Conservation (phyloP, 140 eudicot species). For the Ambrosia hybrid region DNA sequence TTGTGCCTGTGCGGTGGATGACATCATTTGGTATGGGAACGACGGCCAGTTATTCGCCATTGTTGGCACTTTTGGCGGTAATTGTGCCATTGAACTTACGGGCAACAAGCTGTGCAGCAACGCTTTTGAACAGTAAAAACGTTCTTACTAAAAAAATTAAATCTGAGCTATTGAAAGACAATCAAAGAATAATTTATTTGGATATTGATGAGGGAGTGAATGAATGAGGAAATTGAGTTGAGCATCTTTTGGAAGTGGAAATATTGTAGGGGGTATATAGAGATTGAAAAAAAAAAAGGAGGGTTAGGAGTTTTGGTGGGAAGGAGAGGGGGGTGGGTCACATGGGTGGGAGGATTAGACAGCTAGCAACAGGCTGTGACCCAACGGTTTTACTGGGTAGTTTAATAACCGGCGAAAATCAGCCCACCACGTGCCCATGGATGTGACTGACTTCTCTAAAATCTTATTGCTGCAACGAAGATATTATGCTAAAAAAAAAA, state of each 20-base stretch:
- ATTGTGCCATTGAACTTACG: slow-evolving; percentile 46
- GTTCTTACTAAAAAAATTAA: too few species aligned
- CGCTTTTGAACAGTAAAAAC: too few species aligned
- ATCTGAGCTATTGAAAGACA: too few species aligned
- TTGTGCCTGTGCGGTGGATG: slow-evolving; percentile 50
- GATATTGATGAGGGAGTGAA: background rate
- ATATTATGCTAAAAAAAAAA: too few species aligned
- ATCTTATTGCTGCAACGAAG: background rate
- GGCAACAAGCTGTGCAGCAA: too few species aligned
- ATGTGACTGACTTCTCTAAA: slow-evolving; percentile 37
- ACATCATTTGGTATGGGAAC: slow-evolving; percentile 58
- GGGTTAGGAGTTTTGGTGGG: slow-evolving; percentile 40
- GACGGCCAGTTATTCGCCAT: slow-evolving; percentile 83
- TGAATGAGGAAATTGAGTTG: background rate
- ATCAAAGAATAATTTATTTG: too few species aligned
- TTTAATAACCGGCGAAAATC: slow-evolving; percentile 64
- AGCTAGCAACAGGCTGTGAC: slow-evolving; percentile 75
- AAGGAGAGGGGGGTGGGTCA: slow-evolving; percentile 32
- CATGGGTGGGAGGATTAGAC: slow-evolving; percentile 60
- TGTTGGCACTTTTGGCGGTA: slow-evolving; percentile 84
- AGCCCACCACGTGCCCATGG: slow-evolving; percentile 79
- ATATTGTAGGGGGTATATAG: background rate
- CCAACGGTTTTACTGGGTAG: slow-evolving; percentile 55
- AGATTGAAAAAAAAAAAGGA: background rate
- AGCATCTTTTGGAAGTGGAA: background rate